Percentiles rank a stretch among this genome's conserved stretches.
These are phyloP conservation scores for Melaleuca alternifolia DNA, from an alignment of 345 rosid genomes.

Conservation along the genomic window DNA sequence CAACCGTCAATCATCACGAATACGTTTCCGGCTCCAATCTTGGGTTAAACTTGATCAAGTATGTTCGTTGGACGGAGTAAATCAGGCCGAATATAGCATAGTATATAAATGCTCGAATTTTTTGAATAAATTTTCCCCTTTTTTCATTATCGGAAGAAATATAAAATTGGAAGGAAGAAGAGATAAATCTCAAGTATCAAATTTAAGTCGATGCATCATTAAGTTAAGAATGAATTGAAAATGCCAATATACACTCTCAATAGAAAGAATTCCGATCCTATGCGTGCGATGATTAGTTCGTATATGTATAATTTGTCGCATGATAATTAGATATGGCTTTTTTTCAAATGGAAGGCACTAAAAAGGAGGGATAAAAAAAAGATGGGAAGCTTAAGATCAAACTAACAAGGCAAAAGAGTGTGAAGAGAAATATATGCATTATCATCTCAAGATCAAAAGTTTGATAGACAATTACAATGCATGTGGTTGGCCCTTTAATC, in stretches of 20 bases:
- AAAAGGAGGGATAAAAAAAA: neutral
- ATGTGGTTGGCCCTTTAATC: neutral
- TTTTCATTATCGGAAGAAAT: too few species aligned
- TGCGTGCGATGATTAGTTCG: too few species aligned
- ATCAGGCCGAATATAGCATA: neutral
- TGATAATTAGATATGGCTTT: too few species aligned
- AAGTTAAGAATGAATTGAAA: too few species aligned
- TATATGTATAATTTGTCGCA: too few species aligned
- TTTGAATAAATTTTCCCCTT: too few species aligned
- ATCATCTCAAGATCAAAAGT: neutral
- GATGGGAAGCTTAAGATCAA: neutral
- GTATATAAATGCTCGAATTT: too few species aligned
- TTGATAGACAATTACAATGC: neutral
- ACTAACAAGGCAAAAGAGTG: neutral
- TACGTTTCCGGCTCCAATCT: neutral
- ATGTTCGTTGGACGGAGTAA: neutral
- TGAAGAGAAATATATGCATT: neutral
- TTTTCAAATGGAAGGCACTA: neutral
- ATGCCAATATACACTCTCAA: too few species aligned
- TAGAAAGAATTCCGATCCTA: too few species aligned
- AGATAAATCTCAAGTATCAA: too few species aligned
- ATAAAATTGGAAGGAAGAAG: too few species aligned
- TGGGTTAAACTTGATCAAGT: neutral
- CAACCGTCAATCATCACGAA: neutral
- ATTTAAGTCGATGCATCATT: too few species aligned